Conservation (phyloP, 495 filamentous ascomycete species). For the Poronia punctata region DNA sequence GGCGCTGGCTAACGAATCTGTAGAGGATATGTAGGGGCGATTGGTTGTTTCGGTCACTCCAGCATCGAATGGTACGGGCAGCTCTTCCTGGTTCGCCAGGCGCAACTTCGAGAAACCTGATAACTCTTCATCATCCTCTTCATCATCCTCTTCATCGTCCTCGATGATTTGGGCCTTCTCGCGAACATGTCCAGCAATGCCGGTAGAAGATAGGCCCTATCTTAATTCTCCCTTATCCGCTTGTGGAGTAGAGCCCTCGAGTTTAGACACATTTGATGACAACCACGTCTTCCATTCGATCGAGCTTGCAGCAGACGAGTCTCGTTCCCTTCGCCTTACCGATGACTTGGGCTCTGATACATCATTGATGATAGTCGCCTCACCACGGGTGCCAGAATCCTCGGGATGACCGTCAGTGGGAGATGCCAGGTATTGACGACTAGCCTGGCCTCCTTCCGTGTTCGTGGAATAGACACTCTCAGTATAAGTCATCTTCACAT, state of each 20-base stretch:
- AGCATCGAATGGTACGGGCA: conserved; percentile 8
- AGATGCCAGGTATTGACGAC: conserved; percentile 3
- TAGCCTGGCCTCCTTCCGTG: conserved; percentile 9
- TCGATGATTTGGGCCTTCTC: conserved; percentile 54
- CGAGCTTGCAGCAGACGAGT: conserved; percentile 36
- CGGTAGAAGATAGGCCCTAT: conserved; percentile 30
- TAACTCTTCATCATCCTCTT: conserved; percentile 4
- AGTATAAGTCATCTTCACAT: conserved; percentile 26
- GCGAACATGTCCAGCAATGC: conserved; percentile 44
- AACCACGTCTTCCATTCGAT: conserved; percentile 49
- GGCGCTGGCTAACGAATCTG: neutral
- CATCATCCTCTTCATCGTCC: conserved; percentile 27
- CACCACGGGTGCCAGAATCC: conserved; percentile 14
- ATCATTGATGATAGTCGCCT: conserved; percentile 24
- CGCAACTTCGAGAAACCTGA: too few relatives aligned
- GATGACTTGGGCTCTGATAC: conserved; percentile 18
- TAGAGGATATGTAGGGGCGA: neutral
- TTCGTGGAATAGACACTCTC: conserved; percentile 40
- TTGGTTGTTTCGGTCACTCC: neutral
- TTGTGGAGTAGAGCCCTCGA: conserved; percentile 30
- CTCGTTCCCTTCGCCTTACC: conserved; percentile 24
- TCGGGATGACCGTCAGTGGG: conserved; percentile 4
- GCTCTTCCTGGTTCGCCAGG: too few relatives aligned
- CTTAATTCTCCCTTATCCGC: conserved; percentile 23
- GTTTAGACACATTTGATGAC: conserved; percentile 42